phyloP scores from a whole-genome alignment of 2,329 filamentous ascomycete species.

The Claviceps spartinae region DNA sequence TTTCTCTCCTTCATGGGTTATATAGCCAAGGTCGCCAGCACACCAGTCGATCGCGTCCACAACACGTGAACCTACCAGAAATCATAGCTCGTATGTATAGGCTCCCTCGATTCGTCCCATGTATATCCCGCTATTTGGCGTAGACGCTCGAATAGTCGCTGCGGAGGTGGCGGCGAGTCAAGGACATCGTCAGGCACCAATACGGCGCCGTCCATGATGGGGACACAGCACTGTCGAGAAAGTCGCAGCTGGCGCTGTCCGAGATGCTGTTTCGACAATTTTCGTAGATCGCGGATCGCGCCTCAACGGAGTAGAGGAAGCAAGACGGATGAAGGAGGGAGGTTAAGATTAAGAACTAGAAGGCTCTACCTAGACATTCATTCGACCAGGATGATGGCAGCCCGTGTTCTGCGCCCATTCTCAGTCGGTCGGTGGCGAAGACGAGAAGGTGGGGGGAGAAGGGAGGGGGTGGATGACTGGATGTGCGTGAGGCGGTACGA shows the following conservation, averaged over 20 bases:
- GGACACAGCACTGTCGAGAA: slow-evolving; percentile 7
- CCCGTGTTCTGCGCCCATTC: slow-evolving; percentile 19
- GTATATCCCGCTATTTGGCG: slow-evolving; percentile 60
- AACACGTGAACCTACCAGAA: slow-evolving; percentile 50
- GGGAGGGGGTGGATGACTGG: neutral
- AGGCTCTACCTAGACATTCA: slow-evolving; percentile 13
- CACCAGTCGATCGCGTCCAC: neutral
- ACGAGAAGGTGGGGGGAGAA: neutral
- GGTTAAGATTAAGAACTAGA: slow-evolving; percentile 9
- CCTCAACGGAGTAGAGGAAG: neutral
- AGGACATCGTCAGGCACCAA: slow-evolving; percentile 39
- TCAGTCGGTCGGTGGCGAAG: slow-evolving; percentile 12
- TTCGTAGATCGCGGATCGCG: neutral
- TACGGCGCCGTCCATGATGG: slow-evolving; percentile 36
- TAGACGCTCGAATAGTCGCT: slow-evolving; percentile 57
- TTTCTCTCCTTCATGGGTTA: neutral
- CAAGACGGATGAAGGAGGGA: neutral
- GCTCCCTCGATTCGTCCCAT: slow-evolving; percentile 53
- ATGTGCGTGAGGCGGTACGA: neutral
- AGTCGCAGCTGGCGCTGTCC: slow-evolving; percentile 1
- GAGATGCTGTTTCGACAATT: neutral
- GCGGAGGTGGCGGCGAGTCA: slow-evolving; percentile 54
- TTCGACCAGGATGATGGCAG: slow-evolving; percentile 10
- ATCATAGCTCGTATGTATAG: slow-evolving; percentile 62
- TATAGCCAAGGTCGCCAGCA: neutral